Base-by-base conservation (phyloP, 2,329 filamentous ascomycete genomes). In the Purpureocillium lavendulum region DNA sequence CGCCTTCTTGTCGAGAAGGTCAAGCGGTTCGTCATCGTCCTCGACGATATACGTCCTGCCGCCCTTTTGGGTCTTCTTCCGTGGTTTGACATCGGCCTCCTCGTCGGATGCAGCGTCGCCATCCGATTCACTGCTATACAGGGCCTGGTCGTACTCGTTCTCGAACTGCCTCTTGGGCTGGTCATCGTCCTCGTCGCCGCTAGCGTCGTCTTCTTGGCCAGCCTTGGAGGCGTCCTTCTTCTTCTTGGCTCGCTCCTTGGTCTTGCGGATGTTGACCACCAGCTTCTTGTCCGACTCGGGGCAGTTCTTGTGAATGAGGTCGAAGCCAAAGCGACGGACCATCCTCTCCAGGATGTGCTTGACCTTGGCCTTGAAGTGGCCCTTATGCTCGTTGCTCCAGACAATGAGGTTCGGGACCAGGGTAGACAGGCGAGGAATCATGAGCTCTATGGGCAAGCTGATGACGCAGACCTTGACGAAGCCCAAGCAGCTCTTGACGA, bases 361-460 rank as follows among this genome's bases (percentile, higher is more conserved):
- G 50, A 98, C 89, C 70, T 97, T 98, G 36, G 86, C 82, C 55
- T 90, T 87, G 68, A 98, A 92, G 58, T 94, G 88, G 11, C 88
- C 88, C 68, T 97, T 97, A 70, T 98, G 94, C 64, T 98, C 92
- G 61, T 96, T 87, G 57, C 85, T 89, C 90, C 92, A 98, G 32
- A 89, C 80, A 71, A 97, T 87, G 15, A 97, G 71, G 61, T 94
- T 94, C 4, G 89, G 87, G 2, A 98, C 77, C 35, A 98, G 72
- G 0, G 80, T 79, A 26, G 73, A 67, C 29, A 98, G 76, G 17
- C 88, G 79, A 4, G 87, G 82, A 29, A 82, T 72, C 68, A 98
- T 82, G 46, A 94, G 71, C 6, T 84, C 78, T 31, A 80, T 77
- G 0, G 90, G 87, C 24, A 97, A 68, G 43, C 85, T 82, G 53